Base-by-base conservation (phyloP, 2,329 filamentous ascomycete genomes). In the Aureobasidium sp. region DNA sequence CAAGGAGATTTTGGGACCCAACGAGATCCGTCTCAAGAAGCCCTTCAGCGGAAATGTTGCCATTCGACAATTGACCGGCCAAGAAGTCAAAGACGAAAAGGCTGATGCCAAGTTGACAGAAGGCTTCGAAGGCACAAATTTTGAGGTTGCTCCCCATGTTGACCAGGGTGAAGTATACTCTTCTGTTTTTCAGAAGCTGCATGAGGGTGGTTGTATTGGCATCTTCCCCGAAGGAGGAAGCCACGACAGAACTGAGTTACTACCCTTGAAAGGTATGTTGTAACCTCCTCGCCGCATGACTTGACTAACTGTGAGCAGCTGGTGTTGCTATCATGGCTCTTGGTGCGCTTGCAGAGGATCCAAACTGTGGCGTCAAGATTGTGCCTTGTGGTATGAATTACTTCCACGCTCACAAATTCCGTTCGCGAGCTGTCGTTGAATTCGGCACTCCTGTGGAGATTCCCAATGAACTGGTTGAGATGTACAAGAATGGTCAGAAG, bases 331-430 rank as follows among this genome's bases (percentile, higher is more conserved):
- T 99, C 71, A 99, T 99, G 93, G 94, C 93, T 13, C 83, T 99
- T 39, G 93, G 93, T 43, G 88, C 94, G 0, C 80, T 97, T 57
- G 91, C 90, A 5, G 87, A 91, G 62, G 86, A 92, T 65, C 92
- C 92, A 2, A 82, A 93, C 66, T 96, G 90, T 71, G 91, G 90
- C 34, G 80, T 99, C 65, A 95, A 92, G 75, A 97, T 99, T 69
- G 90, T 99, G 27, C 94, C 94, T 3, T 92, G 94, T 57, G 93
- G 93, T 69, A 97, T 99, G 93, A 99, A 99, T 76, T 99, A 99
- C 76, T 99, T 99, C 77, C 93, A 97, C 75, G 90, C 93, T 0
- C 93, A 99, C 81, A 99, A 97, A 75, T 99, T 99, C 76, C 88
- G 93, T 50, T 97, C 93, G 66, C 85, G 94, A 72, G 94, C 93